phyloP scores from a whole-genome alignment of 805 yeast genomes.

The Kregervanrija delftensis region DNA sequence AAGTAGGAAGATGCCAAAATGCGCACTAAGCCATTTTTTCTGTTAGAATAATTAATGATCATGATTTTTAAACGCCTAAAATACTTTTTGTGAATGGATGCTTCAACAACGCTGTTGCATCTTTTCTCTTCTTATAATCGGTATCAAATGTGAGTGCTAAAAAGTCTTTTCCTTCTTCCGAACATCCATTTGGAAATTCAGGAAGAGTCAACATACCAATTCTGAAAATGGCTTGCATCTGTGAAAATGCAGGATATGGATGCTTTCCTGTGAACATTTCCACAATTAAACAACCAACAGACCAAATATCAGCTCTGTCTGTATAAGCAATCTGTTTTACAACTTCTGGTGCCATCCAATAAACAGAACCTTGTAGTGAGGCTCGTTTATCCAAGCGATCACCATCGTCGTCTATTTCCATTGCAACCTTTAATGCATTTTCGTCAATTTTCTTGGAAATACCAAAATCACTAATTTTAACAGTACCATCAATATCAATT shows the following conservation, averaged over 20 bases:
- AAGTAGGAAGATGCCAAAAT: background rate
- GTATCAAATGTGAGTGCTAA: constrained; percentile 61
- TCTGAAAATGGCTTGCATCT: constrained; percentile 94
- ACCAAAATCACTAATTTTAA: constrained; percentile 61
- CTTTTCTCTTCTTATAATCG: constrained; percentile 67
- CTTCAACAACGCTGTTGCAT: constrained; percentile 59
- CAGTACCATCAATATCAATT: constrained; percentile 53
- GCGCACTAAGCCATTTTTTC: background rate
- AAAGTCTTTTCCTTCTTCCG: constrained; percentile 63
- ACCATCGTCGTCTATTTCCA: constrained; percentile 13
- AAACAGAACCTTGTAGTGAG: constrained; percentile 89
- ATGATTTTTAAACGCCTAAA: background rate
- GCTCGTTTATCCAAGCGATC: constrained; percentile 43
- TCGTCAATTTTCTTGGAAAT: constrained; percentile 47
- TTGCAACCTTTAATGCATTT: constrained; percentile 5
- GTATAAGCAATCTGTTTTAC: constrained; percentile 91
- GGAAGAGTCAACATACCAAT: constrained; percentile 86
- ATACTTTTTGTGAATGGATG: constrained; percentile 31
- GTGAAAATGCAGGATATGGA: constrained; percentile 91
- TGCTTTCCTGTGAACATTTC: constrained; percentile 96
- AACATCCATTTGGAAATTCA: constrained; percentile 65
- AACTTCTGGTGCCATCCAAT: constrained; percentile 99
- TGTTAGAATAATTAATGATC: background rate
- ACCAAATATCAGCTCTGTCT: constrained; percentile 94
- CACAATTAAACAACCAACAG: constrained; percentile 86